Percentiles rank a stretch among this genome's conserved stretches.
These are phyloP conservation scores for Melanogaster broomeanus DNA, from an alignment of 768 basidiomycete genomes.

Conservation along the genomic window DNA sequence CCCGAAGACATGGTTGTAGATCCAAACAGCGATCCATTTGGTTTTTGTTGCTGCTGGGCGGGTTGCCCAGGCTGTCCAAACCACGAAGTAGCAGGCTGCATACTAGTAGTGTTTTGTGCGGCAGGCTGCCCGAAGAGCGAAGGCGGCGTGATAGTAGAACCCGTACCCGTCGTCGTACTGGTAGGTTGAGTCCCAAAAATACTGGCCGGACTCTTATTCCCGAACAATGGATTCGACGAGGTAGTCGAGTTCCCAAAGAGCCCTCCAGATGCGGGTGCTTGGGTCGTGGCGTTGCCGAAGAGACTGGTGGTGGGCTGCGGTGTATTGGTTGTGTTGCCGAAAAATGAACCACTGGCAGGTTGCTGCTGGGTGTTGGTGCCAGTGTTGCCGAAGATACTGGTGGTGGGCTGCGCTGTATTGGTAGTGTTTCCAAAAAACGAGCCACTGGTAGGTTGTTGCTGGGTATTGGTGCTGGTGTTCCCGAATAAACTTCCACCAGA, in stretches of 20 bases:
- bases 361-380: constrained; percentile 19
- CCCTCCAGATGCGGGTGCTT: constrained; percentile 19
- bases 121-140: constrained; percentile 33
- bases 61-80: constrained; percentile 25
- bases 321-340: constrained; percentile 19
- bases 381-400: constrained; percentile 18
- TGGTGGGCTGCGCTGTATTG: constrained; percentile 12
- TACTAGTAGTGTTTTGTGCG: constrained; percentile 10
- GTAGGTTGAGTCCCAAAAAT: constrained; percentile 31
- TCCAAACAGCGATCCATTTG: constrained; percentile 31
- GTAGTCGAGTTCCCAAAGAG: constrained; percentile 29
- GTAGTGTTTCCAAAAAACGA: constrained; percentile 26
- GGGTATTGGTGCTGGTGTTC: constrained; percentile 8
- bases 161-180: constrained; percentile 1
- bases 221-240: constrained; percentile 37
- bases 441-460: constrained; percentile 23
- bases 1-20: constrained; percentile 25
- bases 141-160: constrained; percentile 20
- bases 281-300: constrained; percentile 29
- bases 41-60: constrained; percentile 23
- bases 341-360: constrained; percentile 22
- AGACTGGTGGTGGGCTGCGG: constrained; percentile 20
- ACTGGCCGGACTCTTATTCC: constrained; percentile 32
- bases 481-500: constrained; percentile 21
- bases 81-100: constrained; percentile 18